Percentiles rank a stretch among this genome's conserved stretches.
These are phyloP conservation scores for Aurantiochytrium sp. DNA, from an alignment of 108 stramenopile genomes.

Conservation along the genomic window DNA sequence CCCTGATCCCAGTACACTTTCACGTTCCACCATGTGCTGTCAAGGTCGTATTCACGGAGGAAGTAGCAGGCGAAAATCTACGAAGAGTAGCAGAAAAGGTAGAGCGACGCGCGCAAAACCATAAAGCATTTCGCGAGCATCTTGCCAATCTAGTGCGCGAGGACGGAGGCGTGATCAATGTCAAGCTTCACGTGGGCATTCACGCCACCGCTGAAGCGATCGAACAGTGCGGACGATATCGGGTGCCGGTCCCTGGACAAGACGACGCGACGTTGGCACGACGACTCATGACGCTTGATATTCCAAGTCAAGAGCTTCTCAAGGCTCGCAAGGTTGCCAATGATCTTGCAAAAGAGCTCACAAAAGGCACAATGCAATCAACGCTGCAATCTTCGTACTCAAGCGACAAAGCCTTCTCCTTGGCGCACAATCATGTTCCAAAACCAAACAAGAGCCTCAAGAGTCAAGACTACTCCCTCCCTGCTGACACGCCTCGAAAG, in stretches of 20 bases:
- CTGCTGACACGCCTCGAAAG: neutral
- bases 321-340: neutral
- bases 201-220: neutral
- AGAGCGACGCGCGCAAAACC: neutral
- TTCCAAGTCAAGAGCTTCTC: neutral
- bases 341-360: neutral
- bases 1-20: neutral
- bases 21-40: neutral
- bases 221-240: neutral
- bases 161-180: constrained; percentile 4
- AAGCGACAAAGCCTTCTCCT: neutral
- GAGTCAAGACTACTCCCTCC: neutral
- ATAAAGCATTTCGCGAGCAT: neutral
- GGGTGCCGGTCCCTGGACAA: neutral
- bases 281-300: neutral
- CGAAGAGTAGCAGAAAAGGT: neutral
- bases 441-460: neutral
- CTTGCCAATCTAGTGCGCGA: neutral
- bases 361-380: neutral
- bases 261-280: neutral
- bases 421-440: neutral
- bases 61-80: neutral
- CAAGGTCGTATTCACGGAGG: neutral
- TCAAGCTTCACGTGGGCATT: neutral
- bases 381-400: neutral